Evolutionary conservation across 768 basidiomycete genomes (phyloP), one percentile per base, ranked within the genome.

Genomic region (Lentinula edodes): DNA sequence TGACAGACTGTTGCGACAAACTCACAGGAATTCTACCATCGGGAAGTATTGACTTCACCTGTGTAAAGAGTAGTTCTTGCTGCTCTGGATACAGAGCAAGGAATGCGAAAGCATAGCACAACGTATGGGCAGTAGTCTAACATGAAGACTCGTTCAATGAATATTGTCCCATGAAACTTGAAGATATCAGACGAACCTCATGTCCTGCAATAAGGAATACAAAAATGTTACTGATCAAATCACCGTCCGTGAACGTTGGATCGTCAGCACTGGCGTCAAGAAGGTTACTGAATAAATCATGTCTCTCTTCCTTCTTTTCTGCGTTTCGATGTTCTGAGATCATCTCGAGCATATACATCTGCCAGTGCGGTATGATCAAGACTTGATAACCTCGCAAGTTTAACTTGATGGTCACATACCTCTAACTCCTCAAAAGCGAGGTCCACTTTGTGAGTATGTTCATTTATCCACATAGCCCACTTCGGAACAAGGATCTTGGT

Each of bases 141-240:
- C 64, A 23, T 23, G 23, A 23, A 35, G 15, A 63, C 64, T 35
- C 32, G 8, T 23, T 46, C n/a, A 23, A 45, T 38, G 4, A 4
- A 23, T 46, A 4, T 1, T 2, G 20, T 7, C 0, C 20, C 6
- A n/a, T 16, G 34, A 16, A 5, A 5, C 15, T 13, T n/a, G n/a
- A 52, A 16, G 12, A 52, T 15, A 2, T 16, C 4, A 9, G 16
- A 32, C n/a, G 34, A 13, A 83, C 83, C 73, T 85, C 85, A 61
- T 86, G 83, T 10, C 86, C 85, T 23, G 86, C 87, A 18, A 88
- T 67, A n/a, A 87, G 66, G 62, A 80, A 81, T 20, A 80, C 76
- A 59, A 77, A 81, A 18, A 80, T 74, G 66, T 81, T 80, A 20
- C 76, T 78, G 75, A 45, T 58, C 36, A 53, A 65, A 5, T 60